Evolutionary conservation across 805 yeast species (phyloP), one percentile per base, ranked within the genome.

Genomic region (Lipomyces lipofer): DNA sequence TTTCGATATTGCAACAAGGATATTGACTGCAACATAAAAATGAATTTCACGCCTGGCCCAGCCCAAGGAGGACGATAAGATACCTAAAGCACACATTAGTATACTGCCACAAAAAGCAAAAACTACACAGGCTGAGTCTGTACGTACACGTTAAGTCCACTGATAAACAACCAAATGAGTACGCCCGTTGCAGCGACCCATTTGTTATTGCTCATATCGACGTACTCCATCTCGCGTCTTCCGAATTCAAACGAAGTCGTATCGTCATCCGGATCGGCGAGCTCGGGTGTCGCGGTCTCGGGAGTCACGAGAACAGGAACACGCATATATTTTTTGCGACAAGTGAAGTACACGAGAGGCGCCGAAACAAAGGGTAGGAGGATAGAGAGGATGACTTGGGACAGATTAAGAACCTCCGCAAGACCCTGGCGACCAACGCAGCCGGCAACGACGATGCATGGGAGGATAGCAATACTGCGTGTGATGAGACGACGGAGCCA

Each of bases 351-450:
- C 45, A 90, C 80, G 66, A 90, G 74, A 4, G 97, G 97, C 1
- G 95, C 92, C 7, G 91, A 81, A 42, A 88, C 76, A 60, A 90
- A 85, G 8, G 97, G 97, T 54, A 90, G 75, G 43, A 91, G 76
- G 49, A 91, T 78, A 1, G 96, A 88, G 47, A 90, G 75, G 0
- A 88, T 83, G 17, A 90, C 94, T 71, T 90, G 97, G 0, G 94
- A 83, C n/a, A 87, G 82, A 65, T 89, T 90, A 60, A 90, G 76
- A 0, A 95, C 89, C 9, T 75, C 71, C 8, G 83, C 75, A 51
- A 90, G 73, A 0, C 96, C 97, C 39, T 75, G 71, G 61, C 84
- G 77, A 1, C 97, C 97, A 56, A 88, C 79, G 39, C 81, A 74
- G 3, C 85, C 70, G 5, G 88, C 86, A 58, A 90, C 84, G 13